phyloP scores from a whole-genome alignment of 129 eudicot species.

The Calendula officinalis region DNA sequence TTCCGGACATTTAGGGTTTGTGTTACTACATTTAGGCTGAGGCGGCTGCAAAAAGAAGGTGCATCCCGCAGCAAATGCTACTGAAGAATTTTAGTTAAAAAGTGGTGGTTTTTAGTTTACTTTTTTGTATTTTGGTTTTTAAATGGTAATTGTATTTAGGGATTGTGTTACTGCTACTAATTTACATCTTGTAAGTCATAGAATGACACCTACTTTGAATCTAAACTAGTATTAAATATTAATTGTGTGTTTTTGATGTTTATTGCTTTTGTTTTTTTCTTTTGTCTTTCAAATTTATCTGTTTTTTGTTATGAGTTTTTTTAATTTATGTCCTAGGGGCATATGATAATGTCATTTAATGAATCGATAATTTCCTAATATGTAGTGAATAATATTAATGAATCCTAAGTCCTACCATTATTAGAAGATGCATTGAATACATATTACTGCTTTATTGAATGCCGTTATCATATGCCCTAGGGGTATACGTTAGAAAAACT shows the following conservation, averaged over 20 bases:
- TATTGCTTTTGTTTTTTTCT: not conserved
- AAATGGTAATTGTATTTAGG: constrained; percentile 30
- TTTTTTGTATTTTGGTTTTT: constrained; percentile 20
- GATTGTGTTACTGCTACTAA: constrained; percentile 24
- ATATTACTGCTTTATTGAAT: too few species aligned
- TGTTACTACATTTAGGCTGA: constrained; percentile 27
- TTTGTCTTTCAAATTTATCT: not conserved
- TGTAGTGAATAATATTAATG: too few species aligned
- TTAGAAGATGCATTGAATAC: too few species aligned
- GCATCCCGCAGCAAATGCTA: constrained; percentile 40
- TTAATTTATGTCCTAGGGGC: too few species aligned
- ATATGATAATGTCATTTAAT: too few species aligned
- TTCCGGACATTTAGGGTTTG: constrained; percentile 33
- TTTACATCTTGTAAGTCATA: constrained; percentile 37
- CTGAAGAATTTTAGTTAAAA: constrained; percentile 30
- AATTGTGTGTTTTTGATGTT: constrained; percentile 4
- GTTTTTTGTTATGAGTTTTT: too few species aligned
- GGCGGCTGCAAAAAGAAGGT: constrained; percentile 35
- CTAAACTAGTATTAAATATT: constrained; percentile 9
- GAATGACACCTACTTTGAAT: constrained; percentile 8
- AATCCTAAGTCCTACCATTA: too few species aligned
- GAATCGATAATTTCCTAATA: too few species aligned
- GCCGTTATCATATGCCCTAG: too few species aligned
- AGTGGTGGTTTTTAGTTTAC: constrained; percentile 23
- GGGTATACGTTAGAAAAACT: too few species aligned